phyloP scores from a whole-genome alignment of 1,139 yeast species.

The Blastobotrys ciferrii region DNA sequence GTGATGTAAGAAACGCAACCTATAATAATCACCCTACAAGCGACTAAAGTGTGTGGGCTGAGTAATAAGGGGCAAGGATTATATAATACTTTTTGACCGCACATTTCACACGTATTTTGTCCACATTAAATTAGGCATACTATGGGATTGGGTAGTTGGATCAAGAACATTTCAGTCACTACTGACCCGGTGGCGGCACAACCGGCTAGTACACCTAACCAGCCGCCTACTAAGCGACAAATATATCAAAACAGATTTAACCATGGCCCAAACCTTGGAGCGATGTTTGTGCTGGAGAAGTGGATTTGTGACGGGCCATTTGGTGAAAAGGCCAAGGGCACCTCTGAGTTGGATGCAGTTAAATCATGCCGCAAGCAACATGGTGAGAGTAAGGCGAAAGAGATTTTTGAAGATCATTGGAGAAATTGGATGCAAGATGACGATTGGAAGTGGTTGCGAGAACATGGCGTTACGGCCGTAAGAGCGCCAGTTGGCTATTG shows the following conservation, averaged over 20 bases:
- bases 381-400: slow-evolving; percentile 57
- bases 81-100: not conserved
- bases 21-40: not conserved
- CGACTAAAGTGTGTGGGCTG: not conserved
- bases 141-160: slow-evolving; percentile 7
- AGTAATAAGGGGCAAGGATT: not conserved
- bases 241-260: slow-evolving; percentile 67
- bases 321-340: slow-evolving; percentile 49
- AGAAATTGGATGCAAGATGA: slow-evolving; percentile 55
- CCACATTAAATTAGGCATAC: not conserved
- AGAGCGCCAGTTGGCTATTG: slow-evolving; percentile 91
- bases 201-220: slow-evolving; percentile 34
- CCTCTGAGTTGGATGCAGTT: slow-evolving; percentile 78
- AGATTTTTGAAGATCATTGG: slow-evolving; percentile 69
- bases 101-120: no score
- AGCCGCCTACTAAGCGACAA: slow-evolving; percentile 48
- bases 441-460: slow-evolving; percentile 77
- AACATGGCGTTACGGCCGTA: slow-evolving; percentile 68
- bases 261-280: slow-evolving; percentile 85
- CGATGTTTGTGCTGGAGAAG: slow-evolving; percentile 76
- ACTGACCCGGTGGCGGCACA: slow-evolving; percentile 27
- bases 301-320: slow-evolving; percentile 44
- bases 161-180: not conserved
- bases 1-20: not conserved
- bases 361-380: slow-evolving; percentile 44